Evolutionary conservation across 2,329 filamentous ascomycete genomes (phyloP), one percentile per base, ranked within the genome.

Genomic region (Pestalotiopsis sp.): DNA sequence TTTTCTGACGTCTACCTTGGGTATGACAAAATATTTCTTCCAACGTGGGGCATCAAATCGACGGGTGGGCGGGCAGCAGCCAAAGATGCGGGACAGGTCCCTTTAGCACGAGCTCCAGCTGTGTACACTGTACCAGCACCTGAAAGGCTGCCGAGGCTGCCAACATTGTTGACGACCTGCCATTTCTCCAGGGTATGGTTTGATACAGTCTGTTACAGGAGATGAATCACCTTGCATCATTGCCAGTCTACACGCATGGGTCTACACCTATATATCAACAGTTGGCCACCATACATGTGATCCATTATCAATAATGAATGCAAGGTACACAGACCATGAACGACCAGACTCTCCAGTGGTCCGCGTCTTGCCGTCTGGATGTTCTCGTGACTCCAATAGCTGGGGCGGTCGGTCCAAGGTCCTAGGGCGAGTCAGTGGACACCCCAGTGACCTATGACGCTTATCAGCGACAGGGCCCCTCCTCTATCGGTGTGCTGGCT

Each of bases 371-470:
- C 45, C 45, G 31, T 59, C 14, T 36, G 57, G 57, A 58, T 17
- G 27, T 20, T 25, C 63, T 57, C 63, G 63, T 66, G 63, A 66
- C 63, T 57, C 45, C n/a, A 31, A n/a, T 57, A 31, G 41, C 41
- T 36, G 57, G 57, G 57, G 49, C 23, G 41, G 14, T 25, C 45
- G 13, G 17, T 25, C 17, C 25, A 36, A 66, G 63, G n/a, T 57
- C 13, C 39, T 25, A 23, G 20, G 63, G 14, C 41, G 49, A 58
- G 63, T 66, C 41, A 56, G n/a, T 60, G 7, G 31, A 14, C 27
- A 59, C 52, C 31, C 31, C 36, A 67, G 52, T 59, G 52, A 56
- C 38, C 59, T 67, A 67, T 67, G 66, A 67, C 66, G 66, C 66
- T 67, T 67, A 67, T 67, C 66, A 60, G 65, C 17, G 31, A 59